Evolutionary conservation across 2,329 filamentous ascomycete species (phyloP), one percentile per base, ranked within the genome.

Genomic region (Ophiostoma fasciatum): DNA sequence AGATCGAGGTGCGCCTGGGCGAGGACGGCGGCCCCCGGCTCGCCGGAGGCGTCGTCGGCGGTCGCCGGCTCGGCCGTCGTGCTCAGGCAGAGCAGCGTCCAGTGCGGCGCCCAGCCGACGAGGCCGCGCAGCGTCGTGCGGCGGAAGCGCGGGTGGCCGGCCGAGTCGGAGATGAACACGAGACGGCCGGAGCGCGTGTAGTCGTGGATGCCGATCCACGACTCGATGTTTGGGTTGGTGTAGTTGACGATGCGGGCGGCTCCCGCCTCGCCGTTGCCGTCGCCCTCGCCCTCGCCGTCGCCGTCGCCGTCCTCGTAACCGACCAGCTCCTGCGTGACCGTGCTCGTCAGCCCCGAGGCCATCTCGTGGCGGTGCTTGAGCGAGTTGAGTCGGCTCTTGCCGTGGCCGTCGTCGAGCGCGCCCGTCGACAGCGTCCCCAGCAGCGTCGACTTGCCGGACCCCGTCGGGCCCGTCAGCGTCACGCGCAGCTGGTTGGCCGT

Each of bases 91-190:
- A 96, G 66, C 17, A 94, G 56, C 1, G 82, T 85, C 78, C 90
- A 98, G 52, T 96, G 85, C 8, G 90, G 90, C 26, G 82, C 82
- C 87, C 90, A 96, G 31, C 87, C 90, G 44, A 98, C 70, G n/a
- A 98, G 64, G 1, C 87, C 85, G 41, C 88, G 74, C 36, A 96
- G 64, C 3, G 84, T 88, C 6, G 88, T 96, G 38, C 90, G 77
- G 32, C 85, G 73, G 55, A 90, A 98, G 30, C 85, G 75, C 26
- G 87, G 79, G 45, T 93, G 82, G 0, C 90, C 90, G 13, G 88
- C 88, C 31, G 88, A 92, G 56, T 98, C 90, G 1, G 85, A 83
- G 7, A 96, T 64, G 46, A 94, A 87, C 5, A 90, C 83, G 4
- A 98, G 59, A 15, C 87, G 76, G 3, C 78, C 82, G 40, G 67